Percentiles rank a stretch among this genome's conserved stretches.
phyloP scores from a whole-genome alignment of 164 flowering plant species.

The Akebia trifoliata region DNA sequence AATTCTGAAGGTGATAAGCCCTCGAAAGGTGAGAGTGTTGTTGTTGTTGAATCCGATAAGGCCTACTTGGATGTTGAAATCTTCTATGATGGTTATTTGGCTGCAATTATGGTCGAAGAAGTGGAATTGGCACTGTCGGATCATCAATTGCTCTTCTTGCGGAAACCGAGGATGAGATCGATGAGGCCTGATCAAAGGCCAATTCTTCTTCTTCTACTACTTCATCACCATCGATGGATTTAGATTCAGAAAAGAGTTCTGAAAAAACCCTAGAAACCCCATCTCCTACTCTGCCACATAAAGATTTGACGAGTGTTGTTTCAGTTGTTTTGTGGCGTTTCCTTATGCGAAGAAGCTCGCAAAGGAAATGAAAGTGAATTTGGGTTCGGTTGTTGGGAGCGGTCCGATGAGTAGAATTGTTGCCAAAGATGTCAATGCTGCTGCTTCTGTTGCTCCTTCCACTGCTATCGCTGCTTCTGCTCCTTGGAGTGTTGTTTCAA shows the following conservation, averaged over 20 bases:
- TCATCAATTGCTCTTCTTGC: conserved; percentile 89
- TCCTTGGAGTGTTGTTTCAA: conserved; percentile 7
- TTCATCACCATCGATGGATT: conserved; percentile 8
- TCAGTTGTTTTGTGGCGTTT: conserved; percentile 52
- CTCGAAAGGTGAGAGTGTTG: conserved; percentile 87
- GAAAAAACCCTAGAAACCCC: conserved; percentile 11
- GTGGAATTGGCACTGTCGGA: conserved; percentile 93
- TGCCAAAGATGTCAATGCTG: conserved; percentile 74
- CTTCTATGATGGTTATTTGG: conserved; percentile 89
- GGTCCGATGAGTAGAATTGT: conserved; percentile 91
- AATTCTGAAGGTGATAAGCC: conserved; percentile 94
- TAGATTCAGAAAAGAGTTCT: conserved; percentile 1
- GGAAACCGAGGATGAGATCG: conserved; percentile 82
- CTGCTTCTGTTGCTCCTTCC: conserved; percentile 18
- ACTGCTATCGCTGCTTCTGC: conserved; percentile 10
- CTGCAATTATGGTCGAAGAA: conserved; percentile 88
- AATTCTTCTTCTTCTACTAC: conserved; percentile 17
- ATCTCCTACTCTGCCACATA: background rate
- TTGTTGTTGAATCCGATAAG: conserved; percentile 95
- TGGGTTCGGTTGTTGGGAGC: conserved; percentile 57
- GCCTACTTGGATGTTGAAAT: conserved; percentile 99
- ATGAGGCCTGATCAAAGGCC: conserved; percentile 55
- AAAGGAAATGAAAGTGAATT: conserved; percentile 79
- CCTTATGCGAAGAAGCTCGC: conserved; percentile 97
- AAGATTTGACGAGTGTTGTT: background rate